Conservation (phyloP, 2,329 filamentous ascomycete species). For the Exophiala bonariae region DNA sequence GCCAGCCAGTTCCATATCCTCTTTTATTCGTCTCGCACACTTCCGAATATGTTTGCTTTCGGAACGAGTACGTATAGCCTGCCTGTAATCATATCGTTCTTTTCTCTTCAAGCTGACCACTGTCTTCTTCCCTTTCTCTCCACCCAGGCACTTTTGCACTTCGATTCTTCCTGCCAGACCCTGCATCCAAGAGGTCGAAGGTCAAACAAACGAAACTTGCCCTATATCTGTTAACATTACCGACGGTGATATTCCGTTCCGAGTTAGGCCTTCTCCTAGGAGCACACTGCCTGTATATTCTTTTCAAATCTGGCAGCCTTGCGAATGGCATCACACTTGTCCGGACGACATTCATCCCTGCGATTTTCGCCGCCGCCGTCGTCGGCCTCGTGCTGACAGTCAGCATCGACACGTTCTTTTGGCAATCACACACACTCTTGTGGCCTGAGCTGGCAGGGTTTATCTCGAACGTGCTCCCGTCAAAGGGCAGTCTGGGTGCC, state of each 20-base stretch:
- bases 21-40: constrained; percentile 86
- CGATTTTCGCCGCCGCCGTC: constrained; percentile 65
- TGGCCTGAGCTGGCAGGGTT: constrained; percentile 93
- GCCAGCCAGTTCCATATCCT: constrained; percentile 87
- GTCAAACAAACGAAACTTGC: constrained; percentile 60
- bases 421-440: constrained; percentile 68
- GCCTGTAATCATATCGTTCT: too few species aligned
- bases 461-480: constrained; percentile 84
- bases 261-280: constrained; percentile 81
- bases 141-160: constrained; percentile 41
- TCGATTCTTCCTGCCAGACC: constrained; percentile 50
- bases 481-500: constrained; percentile 56
- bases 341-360: constrained; percentile 55
- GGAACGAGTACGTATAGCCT: constrained; percentile 71
- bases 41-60: constrained; percentile 98
- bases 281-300: constrained; percentile 64
- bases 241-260: constrained; percentile 82
- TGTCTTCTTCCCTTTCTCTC: too few species aligned
- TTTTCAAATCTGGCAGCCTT: constrained; percentile 44
- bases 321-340: constrained; percentile 15
- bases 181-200: constrained; percentile 26
- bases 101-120: neutral
- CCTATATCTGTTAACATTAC: constrained; percentile 73
- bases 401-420: constrained; percentile 86
- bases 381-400: constrained; percentile 70